Evolutionary conservation across 805 yeast species (phyloP).

Genomic region (Spathaspora boniae): DNA sequence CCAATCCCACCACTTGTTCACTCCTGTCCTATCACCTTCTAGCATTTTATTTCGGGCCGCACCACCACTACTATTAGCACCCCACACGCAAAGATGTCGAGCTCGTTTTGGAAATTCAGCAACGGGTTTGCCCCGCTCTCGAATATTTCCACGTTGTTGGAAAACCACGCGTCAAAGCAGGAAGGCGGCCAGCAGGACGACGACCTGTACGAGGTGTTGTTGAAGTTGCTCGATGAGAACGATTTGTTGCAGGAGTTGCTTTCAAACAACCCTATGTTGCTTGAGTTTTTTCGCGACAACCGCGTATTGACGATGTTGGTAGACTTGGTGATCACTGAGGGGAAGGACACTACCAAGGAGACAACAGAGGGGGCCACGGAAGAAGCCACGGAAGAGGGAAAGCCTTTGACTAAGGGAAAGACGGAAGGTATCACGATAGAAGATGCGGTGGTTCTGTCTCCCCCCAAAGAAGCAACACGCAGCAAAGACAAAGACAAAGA

Average conservation of each 20-base stretch:
- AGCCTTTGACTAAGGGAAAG: constrained; percentile 12
- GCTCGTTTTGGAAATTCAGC: constrained; percentile 46
- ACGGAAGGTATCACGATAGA: constrained; percentile 52
- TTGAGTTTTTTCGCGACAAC: constrained; percentile 41
- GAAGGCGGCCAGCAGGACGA: constrained; percentile 15
- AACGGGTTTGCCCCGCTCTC: constrained; percentile 44
- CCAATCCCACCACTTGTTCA: not conserved
- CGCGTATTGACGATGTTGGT: constrained; percentile 33
- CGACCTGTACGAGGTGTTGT: constrained; percentile 22
- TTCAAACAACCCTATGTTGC: constrained; percentile 38
- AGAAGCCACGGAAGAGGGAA: constrained; percentile 8
- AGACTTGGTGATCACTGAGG: constrained; percentile 36
- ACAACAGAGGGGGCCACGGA: constrained; percentile 14
- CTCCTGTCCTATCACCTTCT: constrained; percentile 5
- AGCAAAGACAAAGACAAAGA: constrained; percentile 8
- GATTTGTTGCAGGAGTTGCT: constrained; percentile 42
- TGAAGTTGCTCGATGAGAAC: constrained; percentile 39
- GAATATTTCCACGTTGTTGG: constrained; percentile 38
- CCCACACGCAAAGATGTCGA: constrained; percentile 30
- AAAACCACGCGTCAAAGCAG: constrained; percentile 23
- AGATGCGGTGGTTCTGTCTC: constrained; percentile 26
- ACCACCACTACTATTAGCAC: not conserved
- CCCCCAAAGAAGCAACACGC: constrained; percentile 1
- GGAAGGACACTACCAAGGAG: constrained; percentile 13
- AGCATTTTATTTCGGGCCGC: constrained; percentile 1